phyloP scores from a whole-genome alignment of 148 eudicot genomes.

The Fallopia convolvulus region DNA sequence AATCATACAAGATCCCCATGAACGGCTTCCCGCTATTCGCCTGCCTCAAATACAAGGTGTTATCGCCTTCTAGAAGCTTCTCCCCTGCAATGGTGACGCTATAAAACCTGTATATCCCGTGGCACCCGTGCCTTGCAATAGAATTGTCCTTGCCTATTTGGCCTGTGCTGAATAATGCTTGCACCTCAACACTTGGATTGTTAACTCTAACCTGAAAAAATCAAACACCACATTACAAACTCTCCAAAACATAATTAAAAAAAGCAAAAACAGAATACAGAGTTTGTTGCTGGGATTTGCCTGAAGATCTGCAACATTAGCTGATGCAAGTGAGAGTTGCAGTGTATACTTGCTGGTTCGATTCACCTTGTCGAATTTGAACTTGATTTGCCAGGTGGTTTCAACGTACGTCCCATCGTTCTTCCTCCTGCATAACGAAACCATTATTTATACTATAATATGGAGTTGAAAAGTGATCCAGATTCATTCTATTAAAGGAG shows the following conservation, averaged over 20 bases:
- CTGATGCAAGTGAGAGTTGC: constrained; percentile 25
- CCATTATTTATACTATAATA: not conserved
- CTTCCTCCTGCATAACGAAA: constrained; percentile 10
- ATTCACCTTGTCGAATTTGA: constrained; percentile 10
- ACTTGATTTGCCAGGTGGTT: constrained; percentile 26
- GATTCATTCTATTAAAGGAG: not conserved
- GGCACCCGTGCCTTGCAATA: constrained; percentile 28
- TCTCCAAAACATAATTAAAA: not conserved
- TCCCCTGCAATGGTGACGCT: constrained; percentile 14
- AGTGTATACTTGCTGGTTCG: constrained; percentile 15
- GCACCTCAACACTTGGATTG: constrained; percentile 5
- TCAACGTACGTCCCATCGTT: constrained; percentile 6
- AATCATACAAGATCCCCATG: constrained; percentile 29
- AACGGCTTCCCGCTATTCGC: constrained; percentile 21
- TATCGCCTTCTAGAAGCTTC: constrained; percentile 19
- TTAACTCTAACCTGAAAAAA: constrained; percentile 22
- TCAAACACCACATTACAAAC: not conserved
- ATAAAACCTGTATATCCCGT: constrained; percentile 26
- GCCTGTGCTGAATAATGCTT: constrained; percentile 17
- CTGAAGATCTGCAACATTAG: constrained; percentile 17
- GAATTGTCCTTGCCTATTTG: constrained; percentile 25
- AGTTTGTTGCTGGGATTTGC: constrained; percentile 8
- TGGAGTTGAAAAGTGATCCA: not conserved
- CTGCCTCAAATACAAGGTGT: constrained; percentile 24
- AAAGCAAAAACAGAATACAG: not conserved